phyloP scores from a whole-genome alignment of 2,329 filamentous ascomycete species.

The Pseudogymnoascus sp. region DNA sequence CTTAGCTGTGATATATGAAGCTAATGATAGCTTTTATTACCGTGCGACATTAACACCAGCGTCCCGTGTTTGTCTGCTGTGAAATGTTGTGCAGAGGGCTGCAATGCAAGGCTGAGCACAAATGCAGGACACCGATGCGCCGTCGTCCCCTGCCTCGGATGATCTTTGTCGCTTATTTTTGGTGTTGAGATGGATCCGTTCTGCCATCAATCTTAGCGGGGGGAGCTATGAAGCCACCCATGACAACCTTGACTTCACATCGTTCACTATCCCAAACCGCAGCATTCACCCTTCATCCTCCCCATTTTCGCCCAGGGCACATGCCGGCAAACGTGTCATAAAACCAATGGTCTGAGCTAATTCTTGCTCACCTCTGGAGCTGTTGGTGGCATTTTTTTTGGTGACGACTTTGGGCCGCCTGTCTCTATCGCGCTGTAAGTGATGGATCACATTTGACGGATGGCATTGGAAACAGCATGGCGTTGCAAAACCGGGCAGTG shows the following conservation, averaged over 20 bases:
- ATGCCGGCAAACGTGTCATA: constrained; percentile 3
- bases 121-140: constrained; percentile 1
- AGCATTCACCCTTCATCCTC: not conserved
- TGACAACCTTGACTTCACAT: constrained; percentile 8
- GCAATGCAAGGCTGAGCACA: not conserved
- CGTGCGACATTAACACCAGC: not conserved
- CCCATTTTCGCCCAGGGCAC: not conserved
- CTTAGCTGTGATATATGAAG: not conserved
- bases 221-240: constrained; percentile 1
- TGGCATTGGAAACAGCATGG: not conserved
- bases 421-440: not conserved
- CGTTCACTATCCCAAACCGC: not conserved
- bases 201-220: constrained; percentile 2
- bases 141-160: constrained; percentile 8
- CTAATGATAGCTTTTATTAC: not conserved
- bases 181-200: constrained; percentile 1
- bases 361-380: constrained; percentile 1
- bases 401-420: not conserved
- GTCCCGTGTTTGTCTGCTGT: constrained; percentile 9
- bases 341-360: constrained; percentile 9
- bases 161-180: constrained; percentile 8
- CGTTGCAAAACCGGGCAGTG: not conserved
- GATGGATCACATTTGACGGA: not conserved
- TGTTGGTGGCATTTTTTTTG: not conserved
- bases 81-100: not conserved